Percentiles rank a stretch among this genome's conserved stretches.
These are phyloP conservation scores for Sarcodon sp. DNA, from an alignment of 768 basidiomycete genomes.

Conservation along the genomic window DNA sequence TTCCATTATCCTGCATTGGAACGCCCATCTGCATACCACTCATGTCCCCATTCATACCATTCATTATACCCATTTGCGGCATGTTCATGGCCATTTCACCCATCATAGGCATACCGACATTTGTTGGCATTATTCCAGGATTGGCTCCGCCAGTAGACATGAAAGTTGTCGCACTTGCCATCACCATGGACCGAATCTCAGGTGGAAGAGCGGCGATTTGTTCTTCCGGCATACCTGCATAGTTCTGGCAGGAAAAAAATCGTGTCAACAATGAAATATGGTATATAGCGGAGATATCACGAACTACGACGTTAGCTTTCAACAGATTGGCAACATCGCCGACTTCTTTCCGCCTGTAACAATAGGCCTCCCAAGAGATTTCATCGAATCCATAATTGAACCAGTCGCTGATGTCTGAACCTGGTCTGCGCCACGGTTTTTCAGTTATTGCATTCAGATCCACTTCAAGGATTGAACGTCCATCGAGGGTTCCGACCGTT, in stretches of 20 bases:
- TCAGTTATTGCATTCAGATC: conserved; percentile 64
- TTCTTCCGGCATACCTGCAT: conserved; percentile 73
- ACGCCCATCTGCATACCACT: conserved; percentile 26
- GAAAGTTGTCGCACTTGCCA: conserved; percentile 70
- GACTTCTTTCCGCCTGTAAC: conserved; percentile 69
- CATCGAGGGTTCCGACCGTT: conserved; percentile 51
- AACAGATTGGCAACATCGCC: conserved; percentile 71
- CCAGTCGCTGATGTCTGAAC: conserved; percentile 92
- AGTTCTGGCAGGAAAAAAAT: conserved; percentile 37
- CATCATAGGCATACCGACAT: conserved; percentile 22
- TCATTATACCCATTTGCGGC: conserved; percentile 60
- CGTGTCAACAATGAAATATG: neutral
- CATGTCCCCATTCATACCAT: conserved; percentile 61
- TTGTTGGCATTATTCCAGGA: conserved; percentile 21
- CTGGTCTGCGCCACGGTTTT: conserved; percentile 87
- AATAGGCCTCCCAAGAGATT: conserved; percentile 89
- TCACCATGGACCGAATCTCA: conserved; percentile 78
- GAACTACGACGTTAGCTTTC: conserved; percentile 72
- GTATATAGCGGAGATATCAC: conserved; percentile 15
- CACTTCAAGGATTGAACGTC: conserved; percentile 74
- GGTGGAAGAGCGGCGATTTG: conserved; percentile 67
- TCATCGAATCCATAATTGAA: conserved; percentile 99
- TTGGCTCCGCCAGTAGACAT: conserved; percentile 50
- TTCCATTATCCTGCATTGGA: conserved; percentile 15
- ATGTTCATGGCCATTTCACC: conserved; percentile 18